A percentile compares a stretch with the other conserved stretches of the same genome.
These are phyloP conservation scores for Pseudocercospora fuligena DNA, from an alignment of 2,329 filamentous ascomycete genomes.

Conservation along the genomic window DNA sequence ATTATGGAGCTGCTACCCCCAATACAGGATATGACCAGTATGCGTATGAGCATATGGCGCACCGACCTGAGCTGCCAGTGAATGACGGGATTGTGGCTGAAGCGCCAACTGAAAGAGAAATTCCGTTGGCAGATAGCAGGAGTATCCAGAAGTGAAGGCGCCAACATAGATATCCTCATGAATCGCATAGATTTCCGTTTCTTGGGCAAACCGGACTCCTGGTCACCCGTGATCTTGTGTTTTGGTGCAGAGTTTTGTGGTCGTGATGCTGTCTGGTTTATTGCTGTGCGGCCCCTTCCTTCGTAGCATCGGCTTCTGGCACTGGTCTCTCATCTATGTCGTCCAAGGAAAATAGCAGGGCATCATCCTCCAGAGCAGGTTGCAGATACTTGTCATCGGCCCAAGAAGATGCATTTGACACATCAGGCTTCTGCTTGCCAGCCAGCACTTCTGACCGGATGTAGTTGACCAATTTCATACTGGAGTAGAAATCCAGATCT, in stretches of 20 bases:
- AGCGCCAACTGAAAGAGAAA: constrained; percentile 21
- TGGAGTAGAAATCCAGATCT: constrained; percentile 53
- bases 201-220: not conserved
- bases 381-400: constrained; percentile 80
- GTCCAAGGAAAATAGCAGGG: constrained; percentile 83
- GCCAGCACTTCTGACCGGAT: constrained; percentile 49
- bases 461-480: constrained; percentile 56
- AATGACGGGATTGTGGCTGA: constrained; percentile 8
- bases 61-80: not conserved
- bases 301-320: constrained; percentile 20
- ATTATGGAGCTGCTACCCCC: not conserved
- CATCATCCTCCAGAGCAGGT: constrained; percentile 86
- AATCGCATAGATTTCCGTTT: too few species aligned
- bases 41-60: not conserved
- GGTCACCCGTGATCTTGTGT: not conserved
- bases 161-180: not conserved
- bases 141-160: not conserved
- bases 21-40: not conserved
- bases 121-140: constrained; percentile 22
- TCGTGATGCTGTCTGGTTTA: not conserved
- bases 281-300: constrained; percentile 14
- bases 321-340: constrained; percentile 63
- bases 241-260: not conserved
- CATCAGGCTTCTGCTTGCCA: constrained; percentile 52
- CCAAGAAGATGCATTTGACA: constrained; percentile 67